These are phyloP conservation scores for Fusarium decemcellulare DNA, from an alignment of 2,329 filamentous ascomycete genomes.

Conservation along the genomic window DNA sequence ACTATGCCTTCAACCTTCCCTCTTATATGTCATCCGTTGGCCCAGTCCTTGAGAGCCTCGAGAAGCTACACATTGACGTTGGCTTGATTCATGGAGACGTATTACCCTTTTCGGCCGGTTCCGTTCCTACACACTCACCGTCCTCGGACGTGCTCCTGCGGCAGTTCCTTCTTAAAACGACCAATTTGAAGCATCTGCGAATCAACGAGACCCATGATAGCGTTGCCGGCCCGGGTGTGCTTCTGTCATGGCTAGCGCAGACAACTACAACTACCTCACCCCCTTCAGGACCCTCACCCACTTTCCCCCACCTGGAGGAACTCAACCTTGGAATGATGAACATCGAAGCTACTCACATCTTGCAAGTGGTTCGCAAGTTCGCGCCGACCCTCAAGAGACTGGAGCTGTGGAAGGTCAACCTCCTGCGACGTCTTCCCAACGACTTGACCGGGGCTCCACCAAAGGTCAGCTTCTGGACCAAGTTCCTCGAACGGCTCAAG, in stretches of 20 bases:
- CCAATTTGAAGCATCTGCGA: conserved; percentile 65
- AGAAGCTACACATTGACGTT: conserved; percentile 56
- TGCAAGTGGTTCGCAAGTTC: conserved; percentile 58
- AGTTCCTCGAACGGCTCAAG: conserved; percentile 54
- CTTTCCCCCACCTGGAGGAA: conserved; percentile 53
- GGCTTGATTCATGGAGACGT: conserved; percentile 34
- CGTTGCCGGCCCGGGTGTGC: conserved; percentile 29
- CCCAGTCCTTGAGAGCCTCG: conserved; percentile 61
- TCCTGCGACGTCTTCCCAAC: conserved; percentile 37
- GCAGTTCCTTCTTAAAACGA: conserved; percentile 43
- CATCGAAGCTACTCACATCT: conserved; percentile 48
- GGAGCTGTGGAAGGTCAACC: conserved; percentile 60
- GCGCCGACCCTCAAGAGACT: conserved; percentile 59
- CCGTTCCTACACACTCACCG: background rate
- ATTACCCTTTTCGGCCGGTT: background rate
- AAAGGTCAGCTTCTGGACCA: conserved; percentile 56
- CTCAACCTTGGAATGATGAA: conserved; percentile 61
- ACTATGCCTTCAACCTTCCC: conserved; percentile 63
- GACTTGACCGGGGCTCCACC: background rate
- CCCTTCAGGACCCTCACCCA: conserved; percentile 35
- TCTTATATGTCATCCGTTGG: conserved; percentile 53
- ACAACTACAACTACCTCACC: conserved; percentile 1
- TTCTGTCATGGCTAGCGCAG: conserved; percentile 58
- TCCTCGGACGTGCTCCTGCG: conserved; percentile 37
- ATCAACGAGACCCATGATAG: conserved; percentile 56